These are phyloP conservation scores for Blumeria graminis DNA, from an alignment of 2,329 filamentous ascomycete genomes.

Conservation along the genomic window DNA sequence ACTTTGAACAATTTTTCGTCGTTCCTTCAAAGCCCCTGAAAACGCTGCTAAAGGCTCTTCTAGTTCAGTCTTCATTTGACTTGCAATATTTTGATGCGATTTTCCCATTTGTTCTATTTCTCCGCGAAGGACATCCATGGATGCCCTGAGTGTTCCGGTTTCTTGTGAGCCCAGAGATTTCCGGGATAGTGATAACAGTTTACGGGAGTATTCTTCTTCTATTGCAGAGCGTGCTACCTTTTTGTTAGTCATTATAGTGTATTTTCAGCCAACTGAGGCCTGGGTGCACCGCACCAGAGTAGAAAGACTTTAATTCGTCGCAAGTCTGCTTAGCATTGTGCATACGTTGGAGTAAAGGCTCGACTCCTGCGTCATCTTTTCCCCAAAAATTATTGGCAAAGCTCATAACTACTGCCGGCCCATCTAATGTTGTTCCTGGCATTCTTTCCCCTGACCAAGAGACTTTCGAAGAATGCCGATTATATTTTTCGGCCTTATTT, in stretches of 20 bases:
- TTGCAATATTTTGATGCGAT: constrained; percentile 69
- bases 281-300: constrained; percentile 34
- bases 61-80: constrained; percentile 86
- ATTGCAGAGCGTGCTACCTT: constrained; percentile 58
- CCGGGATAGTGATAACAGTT: constrained; percentile 60
- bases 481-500: too few relatives aligned
- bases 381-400: constrained; percentile 99
- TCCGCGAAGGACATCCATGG: constrained; percentile 65
- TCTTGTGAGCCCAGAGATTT: constrained; percentile 82
- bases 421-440: constrained; percentile 15
- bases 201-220: constrained; percentile 88
- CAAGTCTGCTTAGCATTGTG: constrained; percentile 79
- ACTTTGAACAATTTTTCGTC: constrained; percentile 84
- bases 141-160: constrained; percentile 56
- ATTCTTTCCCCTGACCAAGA: constrained; percentile 4
- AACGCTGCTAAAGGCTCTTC: constrained; percentile 87
- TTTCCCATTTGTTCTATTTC: constrained; percentile 90
- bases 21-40: constrained; percentile 83
- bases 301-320: constrained; percentile 84
- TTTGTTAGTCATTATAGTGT: neutral
- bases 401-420: constrained; percentile 17
- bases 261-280: neutral
- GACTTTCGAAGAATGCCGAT: too few relatives aligned
- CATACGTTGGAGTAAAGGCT: constrained; percentile 82
- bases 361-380: constrained; percentile 90